Evolutionary conservation across 768 basidiomycete species (phyloP).

Genomic region (Suillus fuscotomentosus): DNA sequence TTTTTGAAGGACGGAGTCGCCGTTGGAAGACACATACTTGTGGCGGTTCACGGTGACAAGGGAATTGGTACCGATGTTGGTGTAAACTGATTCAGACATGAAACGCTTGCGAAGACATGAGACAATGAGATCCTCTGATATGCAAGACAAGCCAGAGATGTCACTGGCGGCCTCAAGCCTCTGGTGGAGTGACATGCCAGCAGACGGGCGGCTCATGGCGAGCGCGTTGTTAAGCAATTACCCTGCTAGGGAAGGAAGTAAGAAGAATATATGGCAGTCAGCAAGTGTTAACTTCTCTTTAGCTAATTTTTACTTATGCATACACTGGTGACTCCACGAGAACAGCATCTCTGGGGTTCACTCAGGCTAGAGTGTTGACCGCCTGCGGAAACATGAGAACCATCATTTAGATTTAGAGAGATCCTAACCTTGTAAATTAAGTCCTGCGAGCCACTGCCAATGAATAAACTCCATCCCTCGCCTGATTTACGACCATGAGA

Average conservation of each 20-base stretch:
- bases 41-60: slow-evolving; percentile 92
- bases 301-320: too few species aligned
- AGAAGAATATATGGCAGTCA: neutral
- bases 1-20: slow-evolving; percentile 80
- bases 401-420: too few species aligned
- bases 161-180: slow-evolving; percentile 72
- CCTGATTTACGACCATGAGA: too few species aligned
- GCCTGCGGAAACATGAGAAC: too few species aligned
- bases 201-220: slow-evolving; percentile 43
- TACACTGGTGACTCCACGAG: too few species aligned
- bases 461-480: too few species aligned
- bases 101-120: slow-evolving; percentile 85
- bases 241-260: slow-evolving; percentile 4
- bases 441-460: too few species aligned
- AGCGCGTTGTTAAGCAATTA: neutral
- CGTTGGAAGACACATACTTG: slow-evolving; percentile 82
- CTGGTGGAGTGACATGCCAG: slow-evolving; percentile 50
- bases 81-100: slow-evolving; percentile 82
- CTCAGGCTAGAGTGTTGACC: too few species aligned
- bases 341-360: too few species aligned
- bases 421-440: too few species aligned
- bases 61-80: slow-evolving; percentile 63
- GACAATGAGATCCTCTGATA: slow-evolving; percentile 84
- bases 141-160: slow-evolving; percentile 61
- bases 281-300: too few species aligned